A percentile compares a stretch with the other conserved stretches of the same genome.
phyloP scores from a whole-genome alignment of 176 grass and related monocot genomes.

The Hordeum vulgare region MorexV3_pseudomolecules_assembly NC_058522.1:546086501-546087000 shows the following conservation, averaged over 20 bases:
- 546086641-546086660: constrained; percentile 24
- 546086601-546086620: not conserved
- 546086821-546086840: not conserved
- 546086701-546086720: not conserved
- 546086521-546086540: constrained; percentile 15
- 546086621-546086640: not conserved
- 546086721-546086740: not conserved
- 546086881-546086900: too few relatives aligned
- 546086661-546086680: not conserved
- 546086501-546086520: constrained; percentile 29
- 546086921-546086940: too few relatives aligned
- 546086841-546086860: too few relatives aligned
- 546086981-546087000: too few relatives aligned
- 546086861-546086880: too few relatives aligned
- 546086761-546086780: not conserved
- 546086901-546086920: too few relatives aligned
- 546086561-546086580: constrained; percentile 19
- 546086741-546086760: not conserved
- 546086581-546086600: not conserved
- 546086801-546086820: not conserved
- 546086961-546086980: too few relatives aligned
- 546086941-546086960: too few relatives aligned
- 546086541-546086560: not conserved
- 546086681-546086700: not conserved
- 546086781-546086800: too few relatives aligned